A percentile compares a stretch with the other conserved stretches of the same genome.
phyloP scores from a whole-genome alignment of 495 filamentous ascomycete species.

The Penicillium soppii region DNA sequence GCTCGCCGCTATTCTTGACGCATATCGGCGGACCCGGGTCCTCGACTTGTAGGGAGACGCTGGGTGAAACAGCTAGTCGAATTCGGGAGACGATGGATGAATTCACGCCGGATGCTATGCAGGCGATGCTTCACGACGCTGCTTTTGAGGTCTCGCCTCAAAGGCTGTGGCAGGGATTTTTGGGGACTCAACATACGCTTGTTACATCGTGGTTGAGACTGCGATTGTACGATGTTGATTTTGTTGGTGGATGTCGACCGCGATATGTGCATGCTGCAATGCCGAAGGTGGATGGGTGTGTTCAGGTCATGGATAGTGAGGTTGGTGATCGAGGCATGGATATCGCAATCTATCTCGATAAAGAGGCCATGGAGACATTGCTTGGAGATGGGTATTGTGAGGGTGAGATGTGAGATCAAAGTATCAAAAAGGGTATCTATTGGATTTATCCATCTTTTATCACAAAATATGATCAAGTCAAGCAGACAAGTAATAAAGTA shows the following conservation, averaged over 20 bases:
- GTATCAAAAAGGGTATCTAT: neutral
- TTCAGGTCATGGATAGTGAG: constrained; percentile 27
- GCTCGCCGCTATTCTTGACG: constrained; percentile 24
- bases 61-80: constrained; percentile 3
- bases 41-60: neutral
- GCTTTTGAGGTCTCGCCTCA: constrained; percentile 32
- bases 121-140: constrained; percentile 25
- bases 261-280: constrained; percentile 27
- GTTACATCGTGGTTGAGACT: constrained; percentile 31
- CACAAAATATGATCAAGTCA: neutral
- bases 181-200: constrained; percentile 27
- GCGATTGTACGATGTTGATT: constrained; percentile 29
- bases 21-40: constrained; percentile 24
- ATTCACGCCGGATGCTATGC: constrained; percentile 18
- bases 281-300: constrained; percentile 24
- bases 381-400: constrained; percentile 5
- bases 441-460: neutral
- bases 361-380: constrained; percentile 27
- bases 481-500: neutral
- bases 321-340: constrained; percentile 23
- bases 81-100: constrained; percentile 28
- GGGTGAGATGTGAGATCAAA: neutral
- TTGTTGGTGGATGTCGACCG: constrained; percentile 14
- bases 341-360: constrained; percentile 23
- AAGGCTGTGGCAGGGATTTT: constrained; percentile 35